Base-by-base conservation (phyloP, 345 rosid species). In the Microthlaspi erraticum region DNA sequence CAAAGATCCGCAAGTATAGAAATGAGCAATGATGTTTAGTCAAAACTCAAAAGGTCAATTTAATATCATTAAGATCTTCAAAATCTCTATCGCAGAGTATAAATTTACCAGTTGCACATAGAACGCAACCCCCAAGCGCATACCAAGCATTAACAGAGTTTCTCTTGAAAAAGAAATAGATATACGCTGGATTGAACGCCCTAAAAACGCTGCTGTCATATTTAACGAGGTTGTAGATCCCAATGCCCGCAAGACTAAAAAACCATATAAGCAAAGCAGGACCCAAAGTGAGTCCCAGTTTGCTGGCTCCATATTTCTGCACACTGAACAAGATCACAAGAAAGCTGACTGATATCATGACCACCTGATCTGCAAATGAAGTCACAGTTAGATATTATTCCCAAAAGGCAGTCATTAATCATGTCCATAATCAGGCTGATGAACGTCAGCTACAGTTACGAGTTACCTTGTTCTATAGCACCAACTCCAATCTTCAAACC, bases 221-320 rank as follows among this genome's bases (percentile, higher is more conserved):
- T 78, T 81, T 89, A 61, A 85, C 43, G 57, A 94, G 86, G 83
- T 91, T 94, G 83, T 89, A 89, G 60, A 91, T 83, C 60, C 99
- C 98, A 68, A 88, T 74, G 58, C 87, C 87, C 5, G 96, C 98
- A 68, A 91, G 95, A 83, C 84, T 84, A 73, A 93, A 91, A 80
- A 94, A 94, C 99, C 99, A 94, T 61, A 91, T 23, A 70, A 94
- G 88, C 73, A 94, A 80, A 73, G 97, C 96, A 80, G 99, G 99
- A 68, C 98, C 99, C 33, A 94, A 82, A 58, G 53, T 87, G 79
- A 94, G 87, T 80, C 99, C 99, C 58, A 91, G 77, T 88, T 94
- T 91, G 86, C 99, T 94, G 73, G 96, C 85, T 76, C 99, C 99
- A 81, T 76, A 91, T 85, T 88, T 91, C 86, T 94, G 99, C 75